These are phyloP conservation scores for Cystoisospora suis DNA, from an alignment of 169 alveolate genomes.

Conservation along the genomic window DNA sequence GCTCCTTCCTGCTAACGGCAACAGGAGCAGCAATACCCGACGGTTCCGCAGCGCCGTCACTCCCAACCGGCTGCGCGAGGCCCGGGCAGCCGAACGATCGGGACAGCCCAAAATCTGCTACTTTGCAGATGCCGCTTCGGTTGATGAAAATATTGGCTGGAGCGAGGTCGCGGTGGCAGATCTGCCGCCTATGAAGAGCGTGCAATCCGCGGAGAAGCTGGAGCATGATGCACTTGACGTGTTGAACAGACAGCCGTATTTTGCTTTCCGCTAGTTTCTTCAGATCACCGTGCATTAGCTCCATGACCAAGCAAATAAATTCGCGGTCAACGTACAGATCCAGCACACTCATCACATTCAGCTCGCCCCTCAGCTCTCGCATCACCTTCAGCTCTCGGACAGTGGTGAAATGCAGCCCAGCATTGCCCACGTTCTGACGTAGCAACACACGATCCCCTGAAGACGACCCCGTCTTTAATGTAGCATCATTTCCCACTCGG, in stretches of 20 bases:
- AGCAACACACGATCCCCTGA: not conserved
- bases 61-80: slow-evolving; percentile 14
- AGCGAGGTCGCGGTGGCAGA: slow-evolving; percentile 73
- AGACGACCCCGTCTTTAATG: not conserved
- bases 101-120: slow-evolving; percentile 91
- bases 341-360: slow-evolving; percentile 58
- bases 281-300: slow-evolving; percentile 87
- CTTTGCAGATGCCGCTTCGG: slow-evolving; percentile 68
- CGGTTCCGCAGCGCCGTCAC: not conserved
- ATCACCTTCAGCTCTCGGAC: slow-evolving; percentile 84
- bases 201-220: slow-evolving; percentile 67
- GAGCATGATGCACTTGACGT: slow-evolving; percentile 75
- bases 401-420: slow-evolving; percentile 85
- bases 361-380: slow-evolving; percentile 73
- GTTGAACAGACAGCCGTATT: slow-evolving; percentile 77
- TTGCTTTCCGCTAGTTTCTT: slow-evolving; percentile 80
- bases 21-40: not conserved
- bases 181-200: slow-evolving; percentile 66
- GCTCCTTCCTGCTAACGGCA: slow-evolving; percentile 73
- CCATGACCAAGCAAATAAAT: slow-evolving; percentile 81
- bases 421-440: slow-evolving; percentile 70
- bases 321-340: slow-evolving; percentile 79
- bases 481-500: slow-evolving; percentile 28
- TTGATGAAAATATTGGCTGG: slow-evolving; percentile 81
- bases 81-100: slow-evolving; percentile 75